Percentiles rank a stretch among this genome's conserved stretches.
Evolutionary conservation across 352 stramenopile species (phyloP).

Genomic region (Pythium sukuiense): DNA sequence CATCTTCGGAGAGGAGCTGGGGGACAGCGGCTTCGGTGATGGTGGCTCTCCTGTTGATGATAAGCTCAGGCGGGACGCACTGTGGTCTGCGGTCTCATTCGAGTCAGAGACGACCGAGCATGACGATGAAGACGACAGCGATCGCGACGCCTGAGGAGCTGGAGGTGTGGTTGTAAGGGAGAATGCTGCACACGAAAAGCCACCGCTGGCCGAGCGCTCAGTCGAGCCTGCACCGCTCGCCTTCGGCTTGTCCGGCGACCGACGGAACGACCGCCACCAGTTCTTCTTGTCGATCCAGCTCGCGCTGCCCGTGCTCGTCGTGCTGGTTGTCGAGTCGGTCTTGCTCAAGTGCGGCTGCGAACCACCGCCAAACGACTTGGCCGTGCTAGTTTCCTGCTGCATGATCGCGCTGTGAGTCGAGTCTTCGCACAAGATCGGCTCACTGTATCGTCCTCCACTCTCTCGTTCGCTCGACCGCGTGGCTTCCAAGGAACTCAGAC

Average conservation of each 20-base stretch:
- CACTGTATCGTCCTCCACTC: slow-evolving; percentile 25
- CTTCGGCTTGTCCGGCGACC: slow-evolving; percentile 44
- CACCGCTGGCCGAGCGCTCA: slow-evolving; percentile 64
- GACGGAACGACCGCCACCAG: slow-evolving; percentile 72
- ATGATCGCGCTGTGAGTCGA: slow-evolving; percentile 32
- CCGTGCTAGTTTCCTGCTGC: slow-evolving; percentile 4
- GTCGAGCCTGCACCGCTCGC: slow-evolving; percentile 4
- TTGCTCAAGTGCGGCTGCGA: slow-evolving; percentile 33
- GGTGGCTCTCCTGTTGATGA: slow-evolving; percentile 12
- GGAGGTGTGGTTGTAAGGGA: slow-evolving; percentile 31
- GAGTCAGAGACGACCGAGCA: slow-evolving; percentile 21
- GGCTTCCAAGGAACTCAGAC: slow-evolving; percentile 31
- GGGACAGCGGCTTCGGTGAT: slow-evolving; percentile 15
- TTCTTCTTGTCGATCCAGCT: slow-evolving; percentile 55
- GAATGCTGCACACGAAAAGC: slow-evolving; percentile 42
- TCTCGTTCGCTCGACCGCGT: slow-evolving; percentile 9
- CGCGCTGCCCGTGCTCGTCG: slow-evolving; percentile 19
- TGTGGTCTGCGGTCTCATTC: slow-evolving; percentile 15
- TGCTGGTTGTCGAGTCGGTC: slow-evolving; percentile 41
- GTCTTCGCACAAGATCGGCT: slow-evolving; percentile 30
- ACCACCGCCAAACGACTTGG: not conserved
- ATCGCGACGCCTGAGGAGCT: slow-evolving; percentile 22
- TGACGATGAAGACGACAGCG: slow-evolving; percentile 28
- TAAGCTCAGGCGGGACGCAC: slow-evolving; percentile 14
- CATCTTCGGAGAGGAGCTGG: slow-evolving; percentile 1